A percentile compares a stretch with the other conserved stretches of the same genome.
phyloP scores from a whole-genome alignment of 2,329 filamentous ascomycete species.

The Triangularia setosa region DNA sequence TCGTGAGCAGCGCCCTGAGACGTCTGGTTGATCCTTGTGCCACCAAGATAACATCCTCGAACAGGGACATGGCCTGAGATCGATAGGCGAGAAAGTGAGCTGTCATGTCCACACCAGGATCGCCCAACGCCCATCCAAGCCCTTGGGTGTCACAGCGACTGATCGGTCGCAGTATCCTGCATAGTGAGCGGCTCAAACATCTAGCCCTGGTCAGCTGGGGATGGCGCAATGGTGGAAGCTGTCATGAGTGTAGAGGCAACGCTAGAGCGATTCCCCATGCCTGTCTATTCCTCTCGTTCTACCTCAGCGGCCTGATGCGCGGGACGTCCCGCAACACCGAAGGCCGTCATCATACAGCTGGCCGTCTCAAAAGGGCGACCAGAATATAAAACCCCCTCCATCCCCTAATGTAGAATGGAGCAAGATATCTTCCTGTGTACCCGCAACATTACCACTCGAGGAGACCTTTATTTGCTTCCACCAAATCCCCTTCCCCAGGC shows the following conservation, averaged over 20 bases:
- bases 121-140: background rate
- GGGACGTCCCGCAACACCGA: background rate
- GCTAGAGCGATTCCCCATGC: conserved; percentile 6
- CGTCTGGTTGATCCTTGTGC: background rate
- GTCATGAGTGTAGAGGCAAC: conserved; percentile 12
- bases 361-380: background rate
- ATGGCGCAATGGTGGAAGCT: conserved; percentile 10
- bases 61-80: background rate
- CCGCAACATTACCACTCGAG: background rate
- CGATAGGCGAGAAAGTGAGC: background rate
- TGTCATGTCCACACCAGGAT: background rate
- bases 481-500: background rate
- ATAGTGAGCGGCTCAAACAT: background rate
- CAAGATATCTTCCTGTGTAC: background rate
- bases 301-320: background rate
- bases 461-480: background rate
- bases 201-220: background rate
- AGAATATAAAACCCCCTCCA: conserved; percentile 12
- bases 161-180: background rate
- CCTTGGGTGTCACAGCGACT: background rate
- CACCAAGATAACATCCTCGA: background rate
- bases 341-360: background rate
- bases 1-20: background rate
- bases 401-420: background rate
- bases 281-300: conserved; percentile 11